Base-by-base conservation (phyloP, 148 eudicot species). In the Silene latifolia region DNA sequence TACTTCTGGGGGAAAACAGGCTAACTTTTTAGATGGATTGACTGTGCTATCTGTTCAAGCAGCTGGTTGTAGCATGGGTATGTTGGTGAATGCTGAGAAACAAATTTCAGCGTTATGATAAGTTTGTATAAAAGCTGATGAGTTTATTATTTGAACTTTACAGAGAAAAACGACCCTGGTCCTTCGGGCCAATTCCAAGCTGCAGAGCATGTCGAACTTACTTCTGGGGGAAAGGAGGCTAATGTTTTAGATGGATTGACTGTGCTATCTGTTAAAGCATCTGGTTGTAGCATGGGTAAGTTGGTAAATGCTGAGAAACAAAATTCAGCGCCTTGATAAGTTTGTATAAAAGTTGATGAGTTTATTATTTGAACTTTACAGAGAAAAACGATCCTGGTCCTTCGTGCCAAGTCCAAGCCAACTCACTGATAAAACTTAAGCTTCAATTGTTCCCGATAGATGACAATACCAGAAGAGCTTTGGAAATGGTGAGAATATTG, bases 361-460 rank as follows among this genome's bases (percentile, higher is more conserved):
- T 24, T 70, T 59, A 27, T 74, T 62, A 24, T 32, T 62, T 62
- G 74, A 62, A 72, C 77, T 63, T 74, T 42, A 11, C 89, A 88
- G 99, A 79, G 66, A 79, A 76, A 75, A 84, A 67, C 35, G 76
- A 76, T 83, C 74, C 82, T 44, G 83, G 82, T 27, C 74, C 79
- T 81, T 78, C 80, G 23, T 82, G 67, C 46, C 83, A 84, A 69
- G 86, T 76, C 59, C 66, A 51, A 13, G 80, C 76, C 57, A 77
- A 83, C 72, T 59, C 82, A 58, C 82, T 82, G 75, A 35, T 46
- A 39, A 96, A 96, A 82, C 86, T 92, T 18, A 92, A 92, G 83
- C 87, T 96, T 59, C 99, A 96, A 86, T 72, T 96, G 83, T 92
- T 96, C 80, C 99, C 99, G 23, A 86, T 92, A 44, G 96, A 92